Percentiles rank a stretch among this genome's conserved stretches.
phyloP scores from a whole-genome alignment of 768 basidiomycete genomes.

The Auriculariales sp. region DNA sequence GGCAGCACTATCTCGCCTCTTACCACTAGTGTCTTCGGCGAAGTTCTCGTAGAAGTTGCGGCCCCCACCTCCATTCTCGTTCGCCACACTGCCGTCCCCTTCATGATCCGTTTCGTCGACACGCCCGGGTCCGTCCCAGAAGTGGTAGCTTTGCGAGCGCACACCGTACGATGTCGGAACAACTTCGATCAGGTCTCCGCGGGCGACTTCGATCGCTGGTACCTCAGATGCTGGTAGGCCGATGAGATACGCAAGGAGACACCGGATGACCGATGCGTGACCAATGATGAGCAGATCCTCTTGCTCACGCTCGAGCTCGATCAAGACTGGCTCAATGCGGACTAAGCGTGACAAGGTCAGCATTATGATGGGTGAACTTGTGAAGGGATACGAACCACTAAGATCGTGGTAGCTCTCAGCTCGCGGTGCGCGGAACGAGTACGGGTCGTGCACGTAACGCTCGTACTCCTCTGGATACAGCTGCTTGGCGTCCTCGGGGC shows the following conservation, averaged over 20 bases:
- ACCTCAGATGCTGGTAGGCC: slow-evolving; percentile 93
- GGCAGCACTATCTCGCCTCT: neutral
- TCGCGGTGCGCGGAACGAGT: slow-evolving; percentile 78
- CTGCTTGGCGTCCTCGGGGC: slow-evolving; percentile 75
- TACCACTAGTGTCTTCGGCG: slow-evolving; percentile 35
- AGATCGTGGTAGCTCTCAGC: slow-evolving; percentile 98
- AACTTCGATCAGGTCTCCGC: slow-evolving; percentile 92
- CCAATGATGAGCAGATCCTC: slow-evolving; percentile 95
- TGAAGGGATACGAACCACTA: slow-evolving; percentile 49
- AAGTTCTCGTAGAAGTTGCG: slow-evolving; percentile 85
- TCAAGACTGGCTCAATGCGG: slow-evolving; percentile 80
- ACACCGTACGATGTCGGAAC: slow-evolving; percentile 83
- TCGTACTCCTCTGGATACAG: slow-evolving; percentile 93
- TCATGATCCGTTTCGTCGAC: slow-evolving; percentile 21
- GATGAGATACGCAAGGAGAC: slow-evolving; percentile 83
- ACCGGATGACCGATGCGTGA: slow-evolving; percentile 94
- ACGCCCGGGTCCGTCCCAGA: slow-evolving; percentile 80
- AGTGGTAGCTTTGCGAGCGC: slow-evolving; percentile 66
- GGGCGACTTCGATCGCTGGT: slow-evolving; percentile 91
- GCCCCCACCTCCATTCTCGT: slow-evolving; percentile 30
- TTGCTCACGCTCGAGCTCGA: slow-evolving; percentile 87
- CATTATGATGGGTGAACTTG: too few relatives aligned
- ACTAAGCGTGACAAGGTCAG: too few relatives aligned
- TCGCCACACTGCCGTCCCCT: neutral
- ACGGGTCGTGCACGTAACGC: slow-evolving; percentile 83